Conservation (phyloP, 2,329 filamentous ascomycete species). For the Trichoderma koningiopsis region DNA sequence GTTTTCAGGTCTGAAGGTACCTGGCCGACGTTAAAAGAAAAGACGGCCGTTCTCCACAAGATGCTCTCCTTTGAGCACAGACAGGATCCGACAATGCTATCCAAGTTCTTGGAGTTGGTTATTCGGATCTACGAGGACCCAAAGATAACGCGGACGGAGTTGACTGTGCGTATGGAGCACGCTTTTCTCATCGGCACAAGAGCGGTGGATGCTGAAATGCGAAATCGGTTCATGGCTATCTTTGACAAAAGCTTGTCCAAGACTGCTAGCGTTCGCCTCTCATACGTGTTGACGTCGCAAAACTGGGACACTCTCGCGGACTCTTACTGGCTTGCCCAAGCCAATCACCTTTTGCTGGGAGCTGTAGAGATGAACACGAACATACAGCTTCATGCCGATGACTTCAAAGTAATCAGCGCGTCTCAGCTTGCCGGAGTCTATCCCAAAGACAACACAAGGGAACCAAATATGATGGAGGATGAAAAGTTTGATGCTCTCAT, state of each 20-base stretch:
- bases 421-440: slow-evolving; percentile 75
- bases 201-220: slow-evolving; percentile 93
- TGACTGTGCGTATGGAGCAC: slow-evolving; percentile 96
- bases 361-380: slow-evolving; percentile 83
- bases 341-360: slow-evolving; percentile 88
- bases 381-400: slow-evolving; percentile 77
- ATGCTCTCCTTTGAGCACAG: slow-evolving; percentile 95
- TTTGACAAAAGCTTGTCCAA: slow-evolving; percentile 95
- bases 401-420: slow-evolving; percentile 76
- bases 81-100: slow-evolving; percentile 79
- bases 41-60: slow-evolving; percentile 97
- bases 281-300: slow-evolving; percentile 86
- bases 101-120: slow-evolving; percentile 91
- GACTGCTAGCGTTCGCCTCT: slow-evolving; percentile 82
- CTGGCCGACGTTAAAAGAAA: slow-evolving; percentile 97
- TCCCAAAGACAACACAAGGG: slow-evolving; percentile 69
- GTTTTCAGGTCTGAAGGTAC: slow-evolving; percentile 94
- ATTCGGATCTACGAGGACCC: slow-evolving; percentile 98
- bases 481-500: slow-evolving; percentile 81
- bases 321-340: slow-evolving; percentile 96
- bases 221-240: slow-evolving; percentile 93
- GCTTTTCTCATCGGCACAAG: slow-evolving; percentile 95
- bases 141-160: slow-evolving; percentile 89
- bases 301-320: slow-evolving; percentile 97
- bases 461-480: slow-evolving; percentile 72